A percentile compares a stretch with the other conserved stretches of the same genome.
Conservation (phyloP, 2,329 filamentous ascomycete species). For the Clarireedia homoeocarpa region DNA sequence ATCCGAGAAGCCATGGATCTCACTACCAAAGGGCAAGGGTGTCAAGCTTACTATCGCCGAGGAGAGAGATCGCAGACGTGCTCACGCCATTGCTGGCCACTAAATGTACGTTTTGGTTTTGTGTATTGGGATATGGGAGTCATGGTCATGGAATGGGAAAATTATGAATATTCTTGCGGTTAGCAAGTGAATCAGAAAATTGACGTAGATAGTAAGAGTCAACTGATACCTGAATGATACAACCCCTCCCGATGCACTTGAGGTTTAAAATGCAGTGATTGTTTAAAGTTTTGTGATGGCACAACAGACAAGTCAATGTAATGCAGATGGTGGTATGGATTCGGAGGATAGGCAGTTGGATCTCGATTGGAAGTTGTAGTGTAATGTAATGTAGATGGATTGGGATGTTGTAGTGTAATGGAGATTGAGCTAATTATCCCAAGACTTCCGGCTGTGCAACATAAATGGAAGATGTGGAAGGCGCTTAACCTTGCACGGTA, state of each 20-base stretch:
- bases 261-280: not conserved
- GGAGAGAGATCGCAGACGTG: slow-evolving; percentile 96
- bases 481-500: no score
- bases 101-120: slow-evolving; percentile 25
- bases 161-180: slow-evolving; percentile 23
- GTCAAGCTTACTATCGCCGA: slow-evolving; percentile 99
- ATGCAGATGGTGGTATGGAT: no score
- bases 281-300: not conserved
- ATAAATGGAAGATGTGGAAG: no score
- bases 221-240: slow-evolving; percentile 24
- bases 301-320: no score
- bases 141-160: slow-evolving; percentile 26
- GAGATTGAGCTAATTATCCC: no score
- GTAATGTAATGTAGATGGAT: no score
- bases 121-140: slow-evolving; percentile 16
- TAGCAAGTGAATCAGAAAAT: slow-evolving; percentile 20
- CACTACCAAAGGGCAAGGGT: slow-evolving; percentile 99
- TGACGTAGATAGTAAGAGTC: slow-evolving; percentile 25
- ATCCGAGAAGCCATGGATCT: slow-evolving; percentile 98
- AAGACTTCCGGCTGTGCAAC: no score
- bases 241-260: slow-evolving; percentile 1
- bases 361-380: no score
- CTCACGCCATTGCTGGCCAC: slow-evolving; percentile 35
- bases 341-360: no score
- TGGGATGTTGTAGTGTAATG: no score